phyloP scores from a whole-genome alignment of 2,329 filamentous ascomycete genomes.

The Fusarium armeniacum region DNA sequence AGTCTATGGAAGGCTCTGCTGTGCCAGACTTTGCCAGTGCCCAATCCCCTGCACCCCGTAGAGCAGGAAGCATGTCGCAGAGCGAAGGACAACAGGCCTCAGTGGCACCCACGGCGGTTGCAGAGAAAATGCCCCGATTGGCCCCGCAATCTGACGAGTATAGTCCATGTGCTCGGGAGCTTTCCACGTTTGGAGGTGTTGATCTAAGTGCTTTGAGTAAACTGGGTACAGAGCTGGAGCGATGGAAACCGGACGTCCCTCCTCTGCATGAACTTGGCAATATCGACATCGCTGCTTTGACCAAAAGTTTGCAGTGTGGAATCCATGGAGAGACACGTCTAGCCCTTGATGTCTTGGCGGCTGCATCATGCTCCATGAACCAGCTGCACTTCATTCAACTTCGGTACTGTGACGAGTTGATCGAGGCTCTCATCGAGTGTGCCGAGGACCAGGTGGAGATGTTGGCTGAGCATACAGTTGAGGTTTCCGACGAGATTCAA shows the following conservation, averaged over 20 bases:
- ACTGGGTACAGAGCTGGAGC: slow-evolving; percentile 75
- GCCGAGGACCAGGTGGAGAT: slow-evolving; percentile 89
- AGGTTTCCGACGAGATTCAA: slow-evolving; percentile 88
- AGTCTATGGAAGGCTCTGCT: slow-evolving; percentile 60
- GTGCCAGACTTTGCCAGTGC: slow-evolving; percentile 59
- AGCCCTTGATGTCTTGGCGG: slow-evolving; percentile 85
- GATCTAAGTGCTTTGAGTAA: slow-evolving; percentile 74
- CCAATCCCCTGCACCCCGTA: slow-evolving; percentile 61
- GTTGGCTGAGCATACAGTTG: slow-evolving; percentile 85
- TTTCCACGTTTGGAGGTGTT: slow-evolving; percentile 78
- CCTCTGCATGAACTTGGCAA: slow-evolving; percentile 82
- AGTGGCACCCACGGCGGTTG: slow-evolving; percentile 30
- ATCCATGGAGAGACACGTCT: slow-evolving; percentile 91
- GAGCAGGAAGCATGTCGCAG: slow-evolving; percentile 59
- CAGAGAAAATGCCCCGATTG: slow-evolving; percentile 57
- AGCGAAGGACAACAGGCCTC: slow-evolving; percentile 51
- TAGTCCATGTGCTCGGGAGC: slow-evolving; percentile 66
- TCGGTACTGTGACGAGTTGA: slow-evolving; percentile 84
- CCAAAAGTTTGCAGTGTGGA: slow-evolving; percentile 89
- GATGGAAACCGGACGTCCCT: slow-evolving; percentile 81
- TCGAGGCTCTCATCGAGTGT: slow-evolving; percentile 90
- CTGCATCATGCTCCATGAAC: slow-evolving; percentile 72
- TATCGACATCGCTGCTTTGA: slow-evolving; percentile 91
- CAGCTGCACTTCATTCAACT: slow-evolving; percentile 76
- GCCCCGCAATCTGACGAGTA: slow-evolving; percentile 66